Evolutionary conservation across 2,329 filamentous ascomycete species (phyloP), one percentile per base, ranked within the genome.

Genomic region (Fusarium sterilihyphosum): DNA sequence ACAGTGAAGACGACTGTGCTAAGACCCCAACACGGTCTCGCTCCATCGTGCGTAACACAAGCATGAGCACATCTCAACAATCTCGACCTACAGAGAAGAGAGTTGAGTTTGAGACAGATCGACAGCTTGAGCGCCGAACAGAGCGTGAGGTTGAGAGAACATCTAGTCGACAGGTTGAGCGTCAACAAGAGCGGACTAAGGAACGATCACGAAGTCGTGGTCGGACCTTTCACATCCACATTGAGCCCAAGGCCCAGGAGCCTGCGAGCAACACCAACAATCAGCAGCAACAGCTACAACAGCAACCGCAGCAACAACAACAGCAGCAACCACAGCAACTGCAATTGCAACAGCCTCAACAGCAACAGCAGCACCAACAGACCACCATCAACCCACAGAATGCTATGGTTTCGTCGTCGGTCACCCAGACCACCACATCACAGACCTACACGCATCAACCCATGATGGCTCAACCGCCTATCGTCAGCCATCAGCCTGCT

Each of bases 151-250:
- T 43, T 17, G 69, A 72, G 58, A 57, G 73, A 9, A 53, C 59
- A 16, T 46, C 62, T 50, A 44, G 60, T 24, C 73, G 73, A 20
- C 65, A 71, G n/a, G 41, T 56, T 20, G 73, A 73, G n/a, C 73
- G 61, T 33, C 73, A 73, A 16, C 56, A 73, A 22, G 73, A 76
- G 26, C 74, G 74, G 22, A 59, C 65, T 31, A 77, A 73, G 61
- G 67, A 75, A 18, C 59, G 77, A 31, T 79, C 77, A 47, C 68
- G 70, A 50, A 79, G 77, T 40, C 77, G 77, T 38, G 77, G 77
- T 31, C 75, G 77, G 26, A 79, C 77, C 54, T 73, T 77, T 50
- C 77, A 79, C 62, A 79, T 79, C 31, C 77, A 79, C 72, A 79
- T 79, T 29, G 77, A 77, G 67, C 77, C 77, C 3, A 73, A 70